Percentiles rank a stretch among this genome's conserved stretches.
These are phyloP conservation scores for Corchorus olitorius DNA, from an alignment of 345 rosid genomes.

Conservation along the genomic window DNA sequence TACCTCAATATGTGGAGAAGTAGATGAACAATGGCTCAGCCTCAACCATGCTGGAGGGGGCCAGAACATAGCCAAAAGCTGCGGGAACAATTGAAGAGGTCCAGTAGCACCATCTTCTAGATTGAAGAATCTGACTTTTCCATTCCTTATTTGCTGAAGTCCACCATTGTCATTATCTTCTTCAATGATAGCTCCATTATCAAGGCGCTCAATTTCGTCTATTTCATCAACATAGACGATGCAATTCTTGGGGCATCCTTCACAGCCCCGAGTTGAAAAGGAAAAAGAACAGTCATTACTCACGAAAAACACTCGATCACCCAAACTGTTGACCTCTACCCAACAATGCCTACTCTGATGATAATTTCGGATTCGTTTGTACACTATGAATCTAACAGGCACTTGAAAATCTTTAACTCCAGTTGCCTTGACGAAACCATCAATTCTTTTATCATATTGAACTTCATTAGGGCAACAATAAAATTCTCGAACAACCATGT, in stretches of 20 bases:
- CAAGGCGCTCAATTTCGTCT: not conserved
- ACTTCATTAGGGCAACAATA: not conserved
- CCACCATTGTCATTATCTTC: not conserved
- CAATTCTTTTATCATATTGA: not conserved
- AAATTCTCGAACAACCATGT: conserved; percentile 19
- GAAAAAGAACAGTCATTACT: conserved; percentile 22
- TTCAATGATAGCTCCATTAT: not conserved
- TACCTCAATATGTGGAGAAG: not conserved
- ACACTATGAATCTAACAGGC: not conserved
- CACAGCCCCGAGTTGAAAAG: conserved; percentile 6
- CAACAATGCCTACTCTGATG: not conserved
- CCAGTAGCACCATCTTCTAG: not conserved
- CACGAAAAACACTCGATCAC: conserved; percentile 18
- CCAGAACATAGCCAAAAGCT: conserved; percentile 20
- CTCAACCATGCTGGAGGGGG: conserved; percentile 29
- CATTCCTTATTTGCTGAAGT: not conserved
- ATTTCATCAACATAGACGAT: conserved; percentile 28
- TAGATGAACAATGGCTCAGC: not conserved
- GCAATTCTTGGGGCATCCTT: conserved; percentile 19
- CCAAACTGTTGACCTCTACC: conserved; percentile 13
- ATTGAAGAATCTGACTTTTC: conserved; percentile 11
- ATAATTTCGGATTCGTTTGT: not conserved
- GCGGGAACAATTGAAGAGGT: conserved; percentile 8
- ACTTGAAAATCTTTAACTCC: not conserved
- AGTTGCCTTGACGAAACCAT: not conserved